Evolutionary conservation across 805 yeast species (phyloP), one percentile per base, ranked within the genome.

Genomic region (Teunomyces funiuensis): DNA sequence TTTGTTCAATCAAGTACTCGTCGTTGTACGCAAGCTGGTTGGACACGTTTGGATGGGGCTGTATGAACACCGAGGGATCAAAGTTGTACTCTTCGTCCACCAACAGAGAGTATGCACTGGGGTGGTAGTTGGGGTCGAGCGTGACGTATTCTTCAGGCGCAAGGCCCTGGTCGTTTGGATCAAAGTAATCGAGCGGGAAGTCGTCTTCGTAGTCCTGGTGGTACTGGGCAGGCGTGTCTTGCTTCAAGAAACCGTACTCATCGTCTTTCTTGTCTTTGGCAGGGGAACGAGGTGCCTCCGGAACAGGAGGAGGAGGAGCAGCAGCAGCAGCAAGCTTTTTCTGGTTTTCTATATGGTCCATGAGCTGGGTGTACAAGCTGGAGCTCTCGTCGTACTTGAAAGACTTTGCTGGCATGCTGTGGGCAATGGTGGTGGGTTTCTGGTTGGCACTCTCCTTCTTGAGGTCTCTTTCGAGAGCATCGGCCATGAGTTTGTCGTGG

Each of bases 391-490:
- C 85, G 52, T 77, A 89, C 29, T 71, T 61, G 64, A 91, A 88
- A 2, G 90, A 82, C 29, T 81, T 58, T 0, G 97, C 87, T 0
- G 97, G 96, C 51, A 88, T 96, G 29, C 74, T 62, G 6, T 71
- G 68, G 2, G 97, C 80, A 15, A 70, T 71, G 0, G 97, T 87
- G 0, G 97, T 83, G 2, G 93, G 76, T 5, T 66, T 66, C 47
- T 82, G 88, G 37, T 71, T 69, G 13, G 71, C 52, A 40, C 69
- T 59, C 58, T 90, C 97, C 51, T 85, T 82, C 63, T 88, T 89
- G 57, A 90, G 65, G 60, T 93, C 98, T 53, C 98, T 74, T 60
- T 90, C 97, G 33, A 93, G 66, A 0, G 97, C 97, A 63, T 93
- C 98, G 2, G 88, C 81, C 76, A 93, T 90, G 33, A 91, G 69